Evolutionary conservation across 768 basidiomycete species (phyloP).

Genomic region (Panellus pusillus): DNA sequence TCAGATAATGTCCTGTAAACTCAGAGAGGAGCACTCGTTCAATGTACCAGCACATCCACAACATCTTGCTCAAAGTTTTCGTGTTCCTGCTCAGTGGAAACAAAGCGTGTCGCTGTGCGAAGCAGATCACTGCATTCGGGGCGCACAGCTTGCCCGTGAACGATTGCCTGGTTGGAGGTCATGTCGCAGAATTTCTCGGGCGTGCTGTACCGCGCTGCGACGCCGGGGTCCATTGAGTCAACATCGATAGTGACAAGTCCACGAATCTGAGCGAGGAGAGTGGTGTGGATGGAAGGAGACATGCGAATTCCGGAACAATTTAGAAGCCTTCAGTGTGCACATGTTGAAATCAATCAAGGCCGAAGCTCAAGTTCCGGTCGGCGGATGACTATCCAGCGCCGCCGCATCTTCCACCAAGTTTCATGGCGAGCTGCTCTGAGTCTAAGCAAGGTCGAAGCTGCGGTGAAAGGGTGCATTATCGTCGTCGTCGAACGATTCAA

Average conservation of each 20-base stretch:
- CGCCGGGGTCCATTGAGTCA: constrained; percentile 48
- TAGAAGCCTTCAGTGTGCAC: too few species aligned
- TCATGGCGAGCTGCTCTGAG: too few species aligned
- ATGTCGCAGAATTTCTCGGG: constrained; percentile 39
- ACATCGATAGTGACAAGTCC: constrained; percentile 40
- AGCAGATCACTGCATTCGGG: constrained; percentile 34
- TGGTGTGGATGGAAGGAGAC: constrained; percentile 19
- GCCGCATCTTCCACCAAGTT: too few species aligned
- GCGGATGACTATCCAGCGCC: too few species aligned
- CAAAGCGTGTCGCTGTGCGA: constrained; percentile 32
- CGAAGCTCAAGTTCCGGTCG: too few species aligned
- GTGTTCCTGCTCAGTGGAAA: constrained; percentile 21
- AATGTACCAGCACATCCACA: constrained; percentile 39
- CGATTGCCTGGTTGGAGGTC: constrained; percentile 53
- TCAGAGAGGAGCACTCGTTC: constrained; percentile 9
- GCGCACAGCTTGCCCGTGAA: constrained; percentile 33
- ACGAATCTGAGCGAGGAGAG: constrained; percentile 41
- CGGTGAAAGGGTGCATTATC: too few species aligned
- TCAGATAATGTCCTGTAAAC: background rate
- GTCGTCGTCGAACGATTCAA: too few species aligned
- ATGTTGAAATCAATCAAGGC: too few species aligned
- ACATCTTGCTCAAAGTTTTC: constrained; percentile 33
- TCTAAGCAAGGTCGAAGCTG: too few species aligned
- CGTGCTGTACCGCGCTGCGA: constrained; percentile 34
- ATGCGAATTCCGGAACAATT: too few species aligned